phyloP scores from a whole-genome alignment of 441 rosid genomes.

The California macrophylla region DNA sequence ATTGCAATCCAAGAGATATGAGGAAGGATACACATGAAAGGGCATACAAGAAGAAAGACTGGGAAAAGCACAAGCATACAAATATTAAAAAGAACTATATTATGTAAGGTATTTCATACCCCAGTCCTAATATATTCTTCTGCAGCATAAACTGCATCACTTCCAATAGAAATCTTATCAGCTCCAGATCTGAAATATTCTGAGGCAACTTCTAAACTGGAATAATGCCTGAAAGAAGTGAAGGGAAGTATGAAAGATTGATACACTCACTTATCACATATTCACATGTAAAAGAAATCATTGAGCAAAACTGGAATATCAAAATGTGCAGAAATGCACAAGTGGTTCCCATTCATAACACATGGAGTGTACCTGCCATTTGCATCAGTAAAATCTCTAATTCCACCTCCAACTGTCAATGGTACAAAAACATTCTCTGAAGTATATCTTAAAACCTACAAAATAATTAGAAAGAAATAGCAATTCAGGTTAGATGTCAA shows the following conservation, averaged over 20 bases:
- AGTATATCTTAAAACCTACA: slow-evolving; percentile 70
- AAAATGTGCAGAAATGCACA: background rate
- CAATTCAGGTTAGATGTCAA: background rate
- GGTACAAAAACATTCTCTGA: slow-evolving; percentile 97
- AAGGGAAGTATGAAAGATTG: slow-evolving; percentile 7
- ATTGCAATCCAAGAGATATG: slow-evolving; percentile 17
- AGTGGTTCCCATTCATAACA: background rate
- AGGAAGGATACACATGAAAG: slow-evolving; percentile 9
- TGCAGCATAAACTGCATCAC: slow-evolving; percentile 89
- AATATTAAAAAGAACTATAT: slow-evolving; percentile 11
- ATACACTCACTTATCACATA: background rate
- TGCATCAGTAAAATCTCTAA: slow-evolving; percentile 89
- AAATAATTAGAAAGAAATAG: slow-evolving; percentile 14
- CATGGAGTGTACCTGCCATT: slow-evolving; percentile 58
- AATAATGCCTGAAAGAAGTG: slow-evolving; percentile 54
- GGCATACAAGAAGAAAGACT: background rate
- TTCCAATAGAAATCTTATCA: slow-evolving; percentile 90
- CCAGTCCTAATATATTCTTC: slow-evolving; percentile 77
- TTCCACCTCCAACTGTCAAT: slow-evolving; percentile 97
- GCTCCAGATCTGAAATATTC: slow-evolving; percentile 98
- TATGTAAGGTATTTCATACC: slow-evolving; percentile 32
- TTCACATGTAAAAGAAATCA: background rate
- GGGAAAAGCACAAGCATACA: slow-evolving; percentile 11
- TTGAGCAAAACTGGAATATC: background rate
- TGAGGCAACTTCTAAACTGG: slow-evolving; percentile 96